Base-by-base conservation (phyloP, 73 alveolate genomes). In the Durusdinium trenchii region DNA sequence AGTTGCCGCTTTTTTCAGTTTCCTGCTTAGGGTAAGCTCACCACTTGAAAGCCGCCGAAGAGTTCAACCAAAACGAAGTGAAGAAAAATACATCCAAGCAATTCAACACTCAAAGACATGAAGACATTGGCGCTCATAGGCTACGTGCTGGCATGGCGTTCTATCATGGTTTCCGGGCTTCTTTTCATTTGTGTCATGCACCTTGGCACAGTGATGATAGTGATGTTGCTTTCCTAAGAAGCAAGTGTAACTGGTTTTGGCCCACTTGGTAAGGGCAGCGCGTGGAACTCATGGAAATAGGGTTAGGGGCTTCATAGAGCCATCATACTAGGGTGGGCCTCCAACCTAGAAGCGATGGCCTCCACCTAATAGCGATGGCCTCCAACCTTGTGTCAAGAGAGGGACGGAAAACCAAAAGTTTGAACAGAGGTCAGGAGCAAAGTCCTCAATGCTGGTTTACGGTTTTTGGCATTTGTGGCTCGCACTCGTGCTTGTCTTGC, bases 71-170 rank as follows among this genome's bases (percentile, higher is more conserved):
- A 62, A 6, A 2, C n/a, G n/a, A n/a, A n/a, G n/a, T n/a, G n/a
- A n/a, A n/a, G n/a, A n/a, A n/a, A 54, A 54, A 54, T 54, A 54
- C 9, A 9, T 54, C 20, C 64, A 54, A 54, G 64, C 64, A 20
- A 12, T 20, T 20, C 64, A 9, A 54, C 64, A 54, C 64, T 54
- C n/a, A n/a, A n/a, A n/a, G n/a, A n/a, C n/a, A n/a, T n/a, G n/a
- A n/a, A n/a, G n/a, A n/a, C n/a, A n/a, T n/a, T n/a, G n/a, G 23
- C 45, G 83, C 47, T 0, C 85, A 26, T 43, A 87, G 96, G 96
- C 86, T 90, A 90, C 35, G 96, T 90, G 40, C 46, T 90, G 71
- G 96, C 86, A 42, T 90, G 96, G 96, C 96, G 96, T 32, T 90
- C 96, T 10, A 30, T 73, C 86, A 47, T 90, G 10, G 42, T 90